Base-by-base conservation (phyloP, 192 early-diverging fungal genomes). In the Chytriomyces sp. region DNA sequence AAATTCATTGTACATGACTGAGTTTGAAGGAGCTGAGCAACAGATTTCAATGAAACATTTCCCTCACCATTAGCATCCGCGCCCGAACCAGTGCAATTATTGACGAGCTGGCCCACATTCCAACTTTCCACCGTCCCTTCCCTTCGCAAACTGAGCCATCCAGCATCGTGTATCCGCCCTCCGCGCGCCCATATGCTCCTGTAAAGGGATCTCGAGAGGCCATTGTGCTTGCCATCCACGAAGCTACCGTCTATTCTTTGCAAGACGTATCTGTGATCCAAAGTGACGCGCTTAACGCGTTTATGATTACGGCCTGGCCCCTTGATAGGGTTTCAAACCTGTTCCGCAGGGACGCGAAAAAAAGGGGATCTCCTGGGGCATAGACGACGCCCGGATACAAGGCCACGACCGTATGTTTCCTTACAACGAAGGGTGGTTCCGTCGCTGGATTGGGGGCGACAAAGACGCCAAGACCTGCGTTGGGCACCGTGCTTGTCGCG, bases 1-100 rank as follows among this genome's bases (percentile, higher is more conserved):
- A 39, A 64, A 72, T 66, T 72, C 70, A 39, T 72, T 72, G 63
- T 72, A 72, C 30, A 72, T 33, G 31, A 72, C 69, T 64, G 33
- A 32, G n/a, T 66, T 64, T 62, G 60, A 25, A 8, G 30, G 39
- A 62, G 10, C 0, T 58, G 1, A 28, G 2, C 17, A 0, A 65
- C 6, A 25, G 3, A 4, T 8, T 6, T 49, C n/a, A 26, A 65
- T 30, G 0, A 12, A 58, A 3, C 22, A 30, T 17, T 58, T 25
- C 0, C 7, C 25, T 32, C 28, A 58, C 56, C 56, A 58, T 58
- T 58, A 25, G 56, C 56, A 26, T 58, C 31, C 0, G 22, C 28
- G 12, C 19, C 26, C 26, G 56, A 25, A 58, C 28, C 28, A 40
- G 19, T 49, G 41, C 28, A 26, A 34, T 72, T 72, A 38, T 72